Evolutionary conservation across 2,329 filamentous ascomycete species (phyloP), one percentile per base, ranked within the genome.

Genomic region (Aspergillus persii): DNA sequence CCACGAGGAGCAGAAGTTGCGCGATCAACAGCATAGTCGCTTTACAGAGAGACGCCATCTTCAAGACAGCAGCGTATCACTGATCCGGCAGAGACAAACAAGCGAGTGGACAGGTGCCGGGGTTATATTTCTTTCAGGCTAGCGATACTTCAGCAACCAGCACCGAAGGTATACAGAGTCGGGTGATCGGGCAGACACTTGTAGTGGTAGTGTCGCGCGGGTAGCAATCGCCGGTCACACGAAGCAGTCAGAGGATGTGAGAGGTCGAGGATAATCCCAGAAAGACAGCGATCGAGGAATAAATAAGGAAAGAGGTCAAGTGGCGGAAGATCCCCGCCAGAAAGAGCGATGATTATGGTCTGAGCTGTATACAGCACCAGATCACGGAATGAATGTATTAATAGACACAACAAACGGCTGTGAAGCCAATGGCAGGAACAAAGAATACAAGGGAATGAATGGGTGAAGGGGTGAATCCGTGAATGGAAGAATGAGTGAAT

Each of bases 1-100:
- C 68, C 33, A 76, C 52, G 12, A 77, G 60, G 6, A 77, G 61
- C 8, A 75, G 60, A 47, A 77, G 27, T 48, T 74, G 72, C 8
- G 70, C 65, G 15, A 71, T 31, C 9, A 72, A 66, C 23, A 72
- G 54, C 66, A 70, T 66, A 48, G 68, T 60, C 2, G 66, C 65
- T 8, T 62, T 61, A 51, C 66, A 62, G 23, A 71, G 61, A 49
- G 55, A 58, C 29, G 63, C 65, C 68, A 71, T 69, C 50, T 57
- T 71, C 59, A 57, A 65, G 64, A 67, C 50, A 50, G 53, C 52
- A 23, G 23, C 9, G 53, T 46, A 56, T 66, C 64, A 66, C 70
- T 71, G 71, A 59, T 59, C 71, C 71, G 59, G 71, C 71, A 74
- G 69, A 66, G 64, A 63, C 27, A 54, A 50, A 18, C 46, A 36